These are phyloP conservation scores for Perkinsus marinus DNA, from an alignment of 169 alveolate species.

Conservation along the genomic window DNA sequence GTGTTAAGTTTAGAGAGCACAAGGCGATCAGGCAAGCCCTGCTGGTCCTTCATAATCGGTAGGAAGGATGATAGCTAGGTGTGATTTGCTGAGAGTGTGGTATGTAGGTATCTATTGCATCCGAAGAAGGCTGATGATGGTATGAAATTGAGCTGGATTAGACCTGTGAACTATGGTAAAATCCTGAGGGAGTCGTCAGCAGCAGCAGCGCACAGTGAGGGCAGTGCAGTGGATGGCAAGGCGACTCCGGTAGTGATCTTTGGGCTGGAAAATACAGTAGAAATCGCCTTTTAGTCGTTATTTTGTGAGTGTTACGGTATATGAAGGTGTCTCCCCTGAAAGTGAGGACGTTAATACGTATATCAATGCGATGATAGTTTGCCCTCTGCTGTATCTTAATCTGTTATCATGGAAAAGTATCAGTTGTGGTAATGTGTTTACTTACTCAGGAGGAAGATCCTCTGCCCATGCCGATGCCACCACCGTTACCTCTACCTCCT, in stretches of 20 bases:
- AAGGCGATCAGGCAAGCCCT: neutral
- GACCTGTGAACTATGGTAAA: neutral
- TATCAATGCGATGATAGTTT: too few relatives aligned
- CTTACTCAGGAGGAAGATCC: neutral
- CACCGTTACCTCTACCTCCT: neutral
- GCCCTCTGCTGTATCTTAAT: too few relatives aligned
- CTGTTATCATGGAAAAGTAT: too few relatives aligned
- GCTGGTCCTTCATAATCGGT: neutral
- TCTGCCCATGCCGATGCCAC: neutral
- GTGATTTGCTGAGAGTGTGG: too few relatives aligned
- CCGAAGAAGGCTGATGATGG: neutral
- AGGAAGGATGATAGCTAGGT: too few relatives aligned
- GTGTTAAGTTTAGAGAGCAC: neutral
- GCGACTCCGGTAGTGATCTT: neutral
- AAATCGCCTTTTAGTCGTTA: too few relatives aligned
- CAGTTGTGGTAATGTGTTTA: too few relatives aligned
- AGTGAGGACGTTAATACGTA: too few relatives aligned
- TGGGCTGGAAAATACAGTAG: too few relatives aligned
- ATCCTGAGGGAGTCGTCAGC: neutral
- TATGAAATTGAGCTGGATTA: neutral
- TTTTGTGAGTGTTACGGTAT: too few relatives aligned
- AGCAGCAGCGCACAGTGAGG: neutral
- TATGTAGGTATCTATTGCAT: neutral
- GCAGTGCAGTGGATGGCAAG: neutral
- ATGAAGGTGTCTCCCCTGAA: too few relatives aligned